A percentile compares a stretch with the other conserved stretches of the same genome.
These are phyloP conservation scores for Conticribra weissflogii DNA, from an alignment of 108 stramenopile species.

Conservation along the genomic window DNA sequence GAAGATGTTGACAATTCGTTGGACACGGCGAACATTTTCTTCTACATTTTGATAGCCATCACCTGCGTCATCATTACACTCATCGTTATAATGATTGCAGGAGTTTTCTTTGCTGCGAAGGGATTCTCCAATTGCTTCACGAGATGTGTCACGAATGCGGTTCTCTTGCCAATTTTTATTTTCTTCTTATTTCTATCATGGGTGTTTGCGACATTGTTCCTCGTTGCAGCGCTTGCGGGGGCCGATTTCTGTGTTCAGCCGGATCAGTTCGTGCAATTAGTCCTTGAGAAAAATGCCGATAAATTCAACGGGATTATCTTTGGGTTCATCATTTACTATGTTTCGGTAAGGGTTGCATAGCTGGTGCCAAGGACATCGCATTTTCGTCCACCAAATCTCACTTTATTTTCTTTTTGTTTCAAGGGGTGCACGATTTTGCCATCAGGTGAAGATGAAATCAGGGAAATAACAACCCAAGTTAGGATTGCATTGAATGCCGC, in stretches of 20 bases:
- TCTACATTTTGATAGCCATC: conserved; percentile 33
- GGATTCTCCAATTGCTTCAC: conserved; percentile 37
- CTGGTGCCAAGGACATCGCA: neutral
- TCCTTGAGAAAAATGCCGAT: conserved; percentile 23
- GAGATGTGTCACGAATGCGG: conserved; percentile 27
- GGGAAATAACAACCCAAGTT: neutral
- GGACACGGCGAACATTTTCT: conserved; percentile 20
- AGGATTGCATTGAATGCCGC: neutral
- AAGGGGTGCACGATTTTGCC: conserved; percentile 30
- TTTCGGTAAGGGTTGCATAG: conserved; percentile 22
- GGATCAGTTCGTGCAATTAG: conserved; percentile 11
- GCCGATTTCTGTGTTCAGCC: conserved; percentile 44
- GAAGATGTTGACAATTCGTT: conserved; percentile 19
- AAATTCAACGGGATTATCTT: conserved; percentile 30
- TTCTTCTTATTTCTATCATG: conserved; percentile 26
- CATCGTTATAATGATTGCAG: conserved; percentile 29
- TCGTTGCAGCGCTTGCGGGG: conserved; percentile 32
- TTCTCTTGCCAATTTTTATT: conserved; percentile 46
- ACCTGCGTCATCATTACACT: conserved; percentile 30
- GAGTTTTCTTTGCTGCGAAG: conserved; percentile 14
- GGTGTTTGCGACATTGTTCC: conserved; percentile 31
- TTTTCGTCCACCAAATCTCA: neutral
- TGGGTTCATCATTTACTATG: conserved; percentile 28
- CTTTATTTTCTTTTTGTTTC: neutral
- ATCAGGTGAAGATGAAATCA: conserved; percentile 1